Percentiles rank a stretch among this genome's conserved stretches.
phyloP scores from a whole-genome alignment of 495 filamentous ascomycete genomes.

The Opeltia flavorubescens region DNA sequence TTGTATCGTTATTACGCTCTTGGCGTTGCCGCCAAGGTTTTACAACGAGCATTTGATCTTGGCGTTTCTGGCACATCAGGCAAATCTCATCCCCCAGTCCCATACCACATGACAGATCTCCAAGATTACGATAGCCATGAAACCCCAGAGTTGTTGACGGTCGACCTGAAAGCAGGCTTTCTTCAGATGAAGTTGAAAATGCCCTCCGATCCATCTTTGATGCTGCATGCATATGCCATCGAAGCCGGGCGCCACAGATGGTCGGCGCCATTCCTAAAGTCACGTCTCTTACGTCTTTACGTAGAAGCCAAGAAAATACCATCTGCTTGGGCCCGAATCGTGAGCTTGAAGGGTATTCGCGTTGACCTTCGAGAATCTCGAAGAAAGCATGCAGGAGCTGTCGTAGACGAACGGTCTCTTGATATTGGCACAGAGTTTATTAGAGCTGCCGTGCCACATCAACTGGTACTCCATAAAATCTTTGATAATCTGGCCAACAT shows the following conservation, averaged over 20 bases:
- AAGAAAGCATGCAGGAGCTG: constrained; percentile 43
- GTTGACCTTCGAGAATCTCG: constrained; percentile 65
- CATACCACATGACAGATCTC: not conserved
- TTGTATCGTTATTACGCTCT: constrained; percentile 89
- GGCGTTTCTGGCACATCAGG: constrained; percentile 10
- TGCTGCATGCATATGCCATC: constrained; percentile 74
- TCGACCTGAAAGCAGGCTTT: constrained; percentile 66
- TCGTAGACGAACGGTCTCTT: constrained; percentile 65
- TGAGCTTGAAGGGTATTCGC: constrained; percentile 67
- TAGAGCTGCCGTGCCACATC: constrained; percentile 81
- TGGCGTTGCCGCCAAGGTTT: constrained; percentile 61
- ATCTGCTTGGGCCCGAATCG: constrained; percentile 67
- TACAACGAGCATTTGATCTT: constrained; percentile 58
- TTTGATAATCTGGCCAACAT: constrained; percentile 86
- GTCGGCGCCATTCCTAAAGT: constrained; percentile 60
- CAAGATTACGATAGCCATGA: not conserved
- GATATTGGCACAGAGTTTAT: constrained; percentile 79
- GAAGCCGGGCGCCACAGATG: constrained; percentile 77
- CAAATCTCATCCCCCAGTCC: not conserved
- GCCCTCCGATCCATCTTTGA: constrained; percentile 74
- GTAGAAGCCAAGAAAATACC: constrained; percentile 71
- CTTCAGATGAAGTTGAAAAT: constrained; percentile 80
- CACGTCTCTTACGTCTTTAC: constrained; percentile 68
- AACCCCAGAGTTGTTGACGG: constrained; percentile 50
- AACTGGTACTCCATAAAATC: constrained; percentile 78